These are phyloP conservation scores for Malassezia caprae DNA, from an alignment of 1,284 basidiomycete genomes.

Conservation along the genomic window DNA sequence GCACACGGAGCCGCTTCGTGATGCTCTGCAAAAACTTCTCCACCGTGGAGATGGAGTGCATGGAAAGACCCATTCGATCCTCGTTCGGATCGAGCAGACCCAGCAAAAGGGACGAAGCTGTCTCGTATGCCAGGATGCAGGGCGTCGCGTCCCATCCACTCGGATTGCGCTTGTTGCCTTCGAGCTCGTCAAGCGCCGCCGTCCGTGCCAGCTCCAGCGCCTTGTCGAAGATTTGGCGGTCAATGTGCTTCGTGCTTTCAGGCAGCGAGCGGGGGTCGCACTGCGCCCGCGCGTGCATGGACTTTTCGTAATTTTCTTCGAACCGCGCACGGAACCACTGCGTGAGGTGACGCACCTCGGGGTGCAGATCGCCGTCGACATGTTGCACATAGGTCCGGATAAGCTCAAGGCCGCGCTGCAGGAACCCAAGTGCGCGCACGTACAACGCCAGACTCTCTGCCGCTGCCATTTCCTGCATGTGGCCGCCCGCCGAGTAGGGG, in stretches of 20 bases:
- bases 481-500: constrained; percentile 12
- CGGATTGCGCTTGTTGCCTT: constrained; percentile 47
- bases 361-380: constrained; percentile 36
- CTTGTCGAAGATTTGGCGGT: constrained; percentile 54
- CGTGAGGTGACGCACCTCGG: constrained; percentile 55
- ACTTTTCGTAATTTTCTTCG: constrained; percentile 56
- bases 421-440: constrained; percentile 81
- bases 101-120: constrained; percentile 81
- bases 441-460: constrained; percentile 78
- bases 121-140: constrained; percentile 87
- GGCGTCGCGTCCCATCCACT: constrained; percentile 61
- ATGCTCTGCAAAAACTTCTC: constrained; percentile 44
- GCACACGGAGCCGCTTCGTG: constrained; percentile 28
- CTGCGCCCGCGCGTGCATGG: constrained; percentile 53
- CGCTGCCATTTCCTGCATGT: constrained; percentile 48
- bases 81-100: constrained; percentile 80
- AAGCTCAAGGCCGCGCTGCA: constrained; percentile 68
- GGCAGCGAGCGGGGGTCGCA: constrained; percentile 50
- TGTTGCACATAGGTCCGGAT: constrained; percentile 39
- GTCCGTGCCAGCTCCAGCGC: constrained; percentile 63
- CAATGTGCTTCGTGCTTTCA: constrained; percentile 50
- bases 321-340: constrained; percentile 56
- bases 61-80: constrained; percentile 53
- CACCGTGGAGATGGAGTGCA: constrained; percentile 32
- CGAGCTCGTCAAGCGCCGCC: constrained; percentile 79